Evolutionary conservation across 345 rosid species (phyloP).

Genomic region (Ailanthus altissimus): DNA sequence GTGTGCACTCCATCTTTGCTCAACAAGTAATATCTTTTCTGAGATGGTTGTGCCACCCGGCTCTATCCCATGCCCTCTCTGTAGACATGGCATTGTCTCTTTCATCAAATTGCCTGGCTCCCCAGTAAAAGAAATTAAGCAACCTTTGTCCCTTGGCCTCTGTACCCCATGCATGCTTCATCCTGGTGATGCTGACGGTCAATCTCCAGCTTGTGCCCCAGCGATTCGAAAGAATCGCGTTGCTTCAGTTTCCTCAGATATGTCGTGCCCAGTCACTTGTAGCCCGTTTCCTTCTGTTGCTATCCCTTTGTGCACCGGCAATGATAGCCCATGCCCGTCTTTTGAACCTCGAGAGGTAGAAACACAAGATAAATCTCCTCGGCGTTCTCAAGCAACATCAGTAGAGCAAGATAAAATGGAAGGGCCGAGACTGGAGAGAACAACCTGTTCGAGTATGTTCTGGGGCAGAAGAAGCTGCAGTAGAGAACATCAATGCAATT

Average conservation of each 20-base stretch:
- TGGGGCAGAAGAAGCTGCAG: slow-evolving; percentile 99
- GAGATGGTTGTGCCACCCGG: slow-evolving; percentile 72
- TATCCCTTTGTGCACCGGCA: slow-evolving; percentile 87
- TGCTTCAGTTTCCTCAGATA: slow-evolving; percentile 79
- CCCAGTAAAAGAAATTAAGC: slow-evolving; percentile 58
- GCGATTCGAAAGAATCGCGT: slow-evolving; percentile 68
- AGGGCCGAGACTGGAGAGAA: slow-evolving; percentile 75
- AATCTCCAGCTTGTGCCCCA: slow-evolving; percentile 59
- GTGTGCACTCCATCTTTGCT: slow-evolving; percentile 95
- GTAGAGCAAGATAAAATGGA: slow-evolving; percentile 70
- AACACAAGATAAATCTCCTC: slow-evolving; percentile 49
- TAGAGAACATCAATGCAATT: slow-evolving; percentile 96
- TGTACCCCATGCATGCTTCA: slow-evolving; percentile 95
- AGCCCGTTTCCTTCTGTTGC: slow-evolving; percentile 92
- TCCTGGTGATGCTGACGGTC: slow-evolving; percentile 51
- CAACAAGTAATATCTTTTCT: slow-evolving; percentile 69
- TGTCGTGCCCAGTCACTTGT: slow-evolving; percentile 87
- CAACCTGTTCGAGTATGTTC: slow-evolving; percentile 91
- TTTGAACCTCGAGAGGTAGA: slow-evolving; percentile 66
- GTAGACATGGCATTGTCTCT: slow-evolving; percentile 82
- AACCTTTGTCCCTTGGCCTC: slow-evolving; percentile 72
- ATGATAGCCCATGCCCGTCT: slow-evolving; percentile 77
- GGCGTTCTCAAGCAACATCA: slow-evolving; percentile 38
- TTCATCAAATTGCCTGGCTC: slow-evolving; percentile 73
- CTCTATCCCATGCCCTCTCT: slow-evolving; percentile 94